Evolutionary conservation across 2,329 filamentous ascomycete genomes (phyloP).

Genomic region (Proliferodiscus dingleyae): DNA sequence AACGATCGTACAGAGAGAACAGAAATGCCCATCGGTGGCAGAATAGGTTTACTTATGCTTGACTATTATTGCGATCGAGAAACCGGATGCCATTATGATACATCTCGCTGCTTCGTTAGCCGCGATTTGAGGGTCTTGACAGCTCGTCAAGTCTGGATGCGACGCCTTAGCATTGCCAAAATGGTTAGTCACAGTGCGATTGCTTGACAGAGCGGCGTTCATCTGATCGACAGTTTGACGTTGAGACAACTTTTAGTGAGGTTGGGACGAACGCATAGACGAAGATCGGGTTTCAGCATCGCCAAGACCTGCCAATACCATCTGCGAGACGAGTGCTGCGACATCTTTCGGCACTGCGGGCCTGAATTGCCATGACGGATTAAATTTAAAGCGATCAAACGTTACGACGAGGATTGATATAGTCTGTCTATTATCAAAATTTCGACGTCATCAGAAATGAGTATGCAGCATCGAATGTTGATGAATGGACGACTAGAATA

Average conservation of each 20-base stretch:
- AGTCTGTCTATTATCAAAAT: too few relatives aligned
- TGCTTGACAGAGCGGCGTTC: not conserved
- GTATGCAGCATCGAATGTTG: too few relatives aligned
- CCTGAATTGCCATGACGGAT: too few relatives aligned
- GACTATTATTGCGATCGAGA: not conserved
- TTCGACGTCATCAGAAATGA: too few relatives aligned
- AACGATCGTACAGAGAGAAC: not conserved
- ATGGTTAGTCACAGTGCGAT: not conserved
- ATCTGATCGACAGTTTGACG: not conserved
- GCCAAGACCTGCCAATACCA: too few relatives aligned
- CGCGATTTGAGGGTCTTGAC: not conserved
- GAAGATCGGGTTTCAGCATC: not conserved
- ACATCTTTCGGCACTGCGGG: too few relatives aligned
- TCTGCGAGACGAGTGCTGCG: too few relatives aligned
- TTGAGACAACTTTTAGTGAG: not conserved
- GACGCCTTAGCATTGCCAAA: not conserved
- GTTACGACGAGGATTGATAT: too few relatives aligned
- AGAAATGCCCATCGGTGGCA: not conserved
- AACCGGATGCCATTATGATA: not conserved
- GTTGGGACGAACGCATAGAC: conserved; percentile 1
- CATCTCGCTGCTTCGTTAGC: not conserved
- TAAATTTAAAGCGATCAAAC: too few relatives aligned
- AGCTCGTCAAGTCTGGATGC: not conserved
- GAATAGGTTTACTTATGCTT: not conserved
- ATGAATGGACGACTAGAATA: too few relatives aligned